Percentiles rank a stretch among this genome's conserved stretches.
Conservation (phyloP, 371 early-diverging fungal genomes). For the Lichtheimia ornata region DNA sequence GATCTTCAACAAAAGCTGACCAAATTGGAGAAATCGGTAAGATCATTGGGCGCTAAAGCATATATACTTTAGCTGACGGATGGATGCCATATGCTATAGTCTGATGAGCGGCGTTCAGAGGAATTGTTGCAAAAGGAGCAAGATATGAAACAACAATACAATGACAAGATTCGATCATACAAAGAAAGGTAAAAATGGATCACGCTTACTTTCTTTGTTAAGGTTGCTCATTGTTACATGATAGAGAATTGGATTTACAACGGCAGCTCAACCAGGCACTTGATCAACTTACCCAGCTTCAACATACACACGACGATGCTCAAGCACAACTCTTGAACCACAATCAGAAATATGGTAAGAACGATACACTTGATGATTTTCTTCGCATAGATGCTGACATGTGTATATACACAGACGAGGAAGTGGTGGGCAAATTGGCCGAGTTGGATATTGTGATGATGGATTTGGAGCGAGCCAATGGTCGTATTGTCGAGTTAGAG, state of each 20-base stretch:
- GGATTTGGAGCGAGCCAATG: constrained; percentile 83
- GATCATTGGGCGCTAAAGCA: neutral
- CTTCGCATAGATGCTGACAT: neutral
- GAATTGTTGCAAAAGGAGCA: constrained; percentile 57
- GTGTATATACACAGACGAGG: constrained; percentile 58
- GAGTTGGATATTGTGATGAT: constrained; percentile 85
- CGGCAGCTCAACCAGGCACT: constrained; percentile 80
- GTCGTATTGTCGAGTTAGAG: constrained; percentile 69
- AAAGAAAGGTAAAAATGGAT: constrained; percentile 67
- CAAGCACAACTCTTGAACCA: constrained; percentile 77
- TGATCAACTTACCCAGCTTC: constrained; percentile 70
- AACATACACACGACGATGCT: constrained; percentile 73
- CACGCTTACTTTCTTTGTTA: neutral
- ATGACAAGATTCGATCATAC: constrained; percentile 76
- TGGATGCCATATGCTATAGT: constrained; percentile 26
- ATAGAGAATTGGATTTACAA: constrained; percentile 82
- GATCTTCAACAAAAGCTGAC: constrained; percentile 59
- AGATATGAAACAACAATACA: constrained; percentile 68
- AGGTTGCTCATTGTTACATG: neutral
- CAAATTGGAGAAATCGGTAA: constrained; percentile 47
- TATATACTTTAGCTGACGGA: neutral
- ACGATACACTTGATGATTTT: neutral
- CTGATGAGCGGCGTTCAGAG: constrained; percentile 62
- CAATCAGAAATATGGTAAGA: constrained; percentile 68
- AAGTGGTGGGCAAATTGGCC: constrained; percentile 81